These are phyloP conservation scores for Vitis amurensis DNA, from an alignment of 164 flowering plant genomes.

Conservation along the genomic window DNA sequence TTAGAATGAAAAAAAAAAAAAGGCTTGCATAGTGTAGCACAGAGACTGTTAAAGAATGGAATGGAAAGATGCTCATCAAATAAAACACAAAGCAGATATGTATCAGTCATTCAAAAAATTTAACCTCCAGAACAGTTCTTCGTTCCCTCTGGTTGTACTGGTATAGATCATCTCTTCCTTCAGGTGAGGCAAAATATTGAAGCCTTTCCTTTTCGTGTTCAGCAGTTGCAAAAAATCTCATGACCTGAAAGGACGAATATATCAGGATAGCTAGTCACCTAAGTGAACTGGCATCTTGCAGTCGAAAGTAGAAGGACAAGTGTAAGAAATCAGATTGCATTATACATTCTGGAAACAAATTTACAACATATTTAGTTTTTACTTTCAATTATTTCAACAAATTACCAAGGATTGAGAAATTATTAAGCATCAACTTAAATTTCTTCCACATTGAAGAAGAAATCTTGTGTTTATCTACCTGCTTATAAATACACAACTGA, in stretches of 20 bases:
- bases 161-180: conserved; percentile 95
- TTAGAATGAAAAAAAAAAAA: no score
- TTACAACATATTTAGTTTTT: no score
- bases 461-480: neutral
- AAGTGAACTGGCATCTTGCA: neutral
- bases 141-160: conserved; percentile 91
- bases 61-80: neutral
- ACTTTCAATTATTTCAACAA: neutral
- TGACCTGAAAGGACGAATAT: conserved; percentile 49
- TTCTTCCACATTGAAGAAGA: neutral
- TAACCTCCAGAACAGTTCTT: conserved; percentile 93
- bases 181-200: conserved; percentile 89
- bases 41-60: no score
- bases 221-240: conserved; percentile 86
- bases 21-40: no score
- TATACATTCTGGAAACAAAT: no score
- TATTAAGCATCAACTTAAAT: neutral
- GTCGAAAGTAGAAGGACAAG: no score
- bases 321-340: neutral
- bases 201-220: conserved; percentile 95
- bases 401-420: neutral
- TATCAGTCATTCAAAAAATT: neutral
- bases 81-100: neutral
- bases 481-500: no score
- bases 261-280: neutral